phyloP scores from a whole-genome alignment of 352 stramenopile genomes.

The Phytophthora pistaciae region DNA sequence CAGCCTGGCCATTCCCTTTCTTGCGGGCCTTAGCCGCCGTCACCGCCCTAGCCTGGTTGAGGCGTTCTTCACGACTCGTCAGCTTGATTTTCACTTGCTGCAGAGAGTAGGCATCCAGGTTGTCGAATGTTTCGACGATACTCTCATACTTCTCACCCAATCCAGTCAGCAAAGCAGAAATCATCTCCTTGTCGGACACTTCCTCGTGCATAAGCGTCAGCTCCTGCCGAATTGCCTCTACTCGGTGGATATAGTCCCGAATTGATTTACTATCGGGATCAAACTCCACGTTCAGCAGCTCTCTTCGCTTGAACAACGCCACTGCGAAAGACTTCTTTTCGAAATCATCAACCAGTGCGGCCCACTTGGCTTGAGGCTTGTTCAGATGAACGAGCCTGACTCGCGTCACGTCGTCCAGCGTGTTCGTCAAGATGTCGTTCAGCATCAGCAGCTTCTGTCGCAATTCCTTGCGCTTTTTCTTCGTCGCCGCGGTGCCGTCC shows the following conservation, averaged over 20 bases:
- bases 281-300: slow-evolving; percentile 8
- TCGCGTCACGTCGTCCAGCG: slow-evolving; percentile 15
- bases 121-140: slow-evolving; percentile 8
- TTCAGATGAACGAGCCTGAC: slow-evolving; percentile 17
- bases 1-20: neutral
- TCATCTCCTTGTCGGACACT: slow-evolving; percentile 4
- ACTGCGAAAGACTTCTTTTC: slow-evolving; percentile 25
- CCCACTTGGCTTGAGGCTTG: slow-evolving; percentile 18
- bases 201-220: slow-evolving; percentile 1
- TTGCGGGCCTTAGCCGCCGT: neutral
- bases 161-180: slow-evolving; percentile 2
- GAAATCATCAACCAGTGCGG: slow-evolving; percentile 15
- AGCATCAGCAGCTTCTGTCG: slow-evolving; percentile 7
- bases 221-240: slow-evolving; percentile 6
- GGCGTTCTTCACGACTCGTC: slow-evolving; percentile 1
- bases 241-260: slow-evolving; percentile 8
- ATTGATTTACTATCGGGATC: neutral
- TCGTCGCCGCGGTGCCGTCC: neutral
- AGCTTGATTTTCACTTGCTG: slow-evolving; percentile 12
- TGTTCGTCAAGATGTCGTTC: slow-evolving; percentile 26
- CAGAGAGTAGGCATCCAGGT: slow-evolving; percentile 6
- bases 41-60: slow-evolving; percentile 2
- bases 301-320: slow-evolving; percentile 3
- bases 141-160: slow-evolving; percentile 2
- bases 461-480: slow-evolving; percentile 12